Evolutionary conservation across 805 yeast species (phyloP), one percentile per base, ranked within the genome.

Genomic region (Yarrowia deformans): DNA sequence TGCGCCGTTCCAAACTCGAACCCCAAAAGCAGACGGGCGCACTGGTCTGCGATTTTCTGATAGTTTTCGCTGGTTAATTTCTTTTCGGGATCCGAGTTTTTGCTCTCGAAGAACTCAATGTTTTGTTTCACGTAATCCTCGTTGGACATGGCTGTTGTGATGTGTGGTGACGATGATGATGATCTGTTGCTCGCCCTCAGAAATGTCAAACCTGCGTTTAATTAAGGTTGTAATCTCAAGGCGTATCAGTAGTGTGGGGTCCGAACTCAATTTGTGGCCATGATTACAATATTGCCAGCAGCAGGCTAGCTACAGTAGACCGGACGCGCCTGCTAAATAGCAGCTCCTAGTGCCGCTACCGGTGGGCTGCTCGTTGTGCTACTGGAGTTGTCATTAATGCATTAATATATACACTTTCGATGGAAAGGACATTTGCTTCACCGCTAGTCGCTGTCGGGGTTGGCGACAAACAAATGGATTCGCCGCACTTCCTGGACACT

Each of bases 401-500:
- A 39, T 55, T 39, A 40, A 56, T 56, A 56, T 56, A 56, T 56
- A 56, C 63, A 60, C 42, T 39, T 37, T 35, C 40, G 56, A 52
- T 29, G n/a, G 42, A 40, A n/a, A 16, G 50, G 5, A 29, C 16
- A 37, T n/a, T 2, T 4, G 34, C 39, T 32, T 14, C 13, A 13
- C 4, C n/a, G 8, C 35, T 63, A 74, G 49, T 73, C 74, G 56
- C 75, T 77, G 69, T 79, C 81, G 7, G 81, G 81, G 58, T 79
- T 79, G 40, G 81, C 81, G 5, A 79, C 81, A 70, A 78, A 79
- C 42, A 79, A 74, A 69, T 76, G 72, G 70, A 79, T 77, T 54
- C 75, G 73, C 46, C 79, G 77, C 5, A 77, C 70, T 29, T 73
- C 78, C 66, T 74, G 74, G 13, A 79, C 77, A 68, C 78, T 77